Evolutionary conservation across 306 rosid genomes (phyloP).

Genomic region (Vigna unguiculata): DNA sequence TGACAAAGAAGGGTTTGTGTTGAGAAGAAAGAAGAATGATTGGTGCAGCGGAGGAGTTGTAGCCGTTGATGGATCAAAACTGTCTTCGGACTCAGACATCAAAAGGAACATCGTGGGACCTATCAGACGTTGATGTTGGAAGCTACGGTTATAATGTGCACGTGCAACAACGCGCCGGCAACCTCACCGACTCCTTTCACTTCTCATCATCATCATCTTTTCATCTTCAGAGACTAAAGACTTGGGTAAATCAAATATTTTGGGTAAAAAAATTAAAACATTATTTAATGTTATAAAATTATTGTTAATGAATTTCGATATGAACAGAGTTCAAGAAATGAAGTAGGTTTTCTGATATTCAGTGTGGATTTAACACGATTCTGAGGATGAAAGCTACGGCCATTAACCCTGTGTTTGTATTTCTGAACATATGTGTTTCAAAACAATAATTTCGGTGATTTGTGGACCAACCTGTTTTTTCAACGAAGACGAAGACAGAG

Average conservation of each 20-base stretch:
- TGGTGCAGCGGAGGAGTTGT: neutral
- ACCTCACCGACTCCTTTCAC: slow-evolving; percentile 26
- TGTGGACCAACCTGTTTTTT: neutral
- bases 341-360: neutral
- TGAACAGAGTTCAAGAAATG: neutral
- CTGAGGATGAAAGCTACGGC: neutral
- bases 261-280: too few relatives aligned
- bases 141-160: slow-evolving; percentile 29
- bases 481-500: neutral
- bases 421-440: neutral
- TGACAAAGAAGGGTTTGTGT: neutral
- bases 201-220: too few relatives aligned
- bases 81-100: neutral
- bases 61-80: slow-evolving; percentile 32
- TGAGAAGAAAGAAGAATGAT: neutral
- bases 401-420: neutral
- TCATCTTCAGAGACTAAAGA: too few relatives aligned
- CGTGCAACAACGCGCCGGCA: slow-evolving; percentile 56
- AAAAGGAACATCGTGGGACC: slow-evolving; percentile 39
- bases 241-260: too few relatives aligned
- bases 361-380: neutral
- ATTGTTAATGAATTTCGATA: neutral
- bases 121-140: neutral
- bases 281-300: too few relatives aligned
- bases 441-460: neutral